Conservation (phyloP, 192 early-diverging fungal genomes). For the Coemansia sp. region DNA sequence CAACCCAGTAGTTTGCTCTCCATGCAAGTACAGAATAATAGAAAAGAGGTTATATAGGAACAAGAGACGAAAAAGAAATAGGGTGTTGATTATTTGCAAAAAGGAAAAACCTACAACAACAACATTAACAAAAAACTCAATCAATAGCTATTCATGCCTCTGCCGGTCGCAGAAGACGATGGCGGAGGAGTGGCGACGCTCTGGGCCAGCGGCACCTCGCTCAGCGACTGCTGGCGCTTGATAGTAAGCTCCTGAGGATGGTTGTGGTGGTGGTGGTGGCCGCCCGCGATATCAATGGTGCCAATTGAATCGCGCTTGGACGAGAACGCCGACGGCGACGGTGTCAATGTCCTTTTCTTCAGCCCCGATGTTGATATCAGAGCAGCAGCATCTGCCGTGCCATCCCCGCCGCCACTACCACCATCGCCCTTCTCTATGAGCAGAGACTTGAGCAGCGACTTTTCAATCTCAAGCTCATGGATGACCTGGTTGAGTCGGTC, state of each 20-base stretch:
- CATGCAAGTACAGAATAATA: too few relatives aligned
- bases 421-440: constrained; percentile 26
- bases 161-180: constrained; percentile 7
- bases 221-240: constrained; percentile 6
- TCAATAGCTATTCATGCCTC: neutral
- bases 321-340: neutral
- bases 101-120: neutral
- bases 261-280: too few relatives aligned
- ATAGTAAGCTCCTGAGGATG: neutral
- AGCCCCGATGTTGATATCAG: too few relatives aligned
- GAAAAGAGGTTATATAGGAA: too few relatives aligned
- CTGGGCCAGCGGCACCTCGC: constrained; percentile 13
- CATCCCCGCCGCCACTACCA: too few relatives aligned
- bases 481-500: constrained; percentile 30
- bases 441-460: constrained; percentile 49
- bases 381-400: too few relatives aligned
- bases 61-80: too few relatives aligned
- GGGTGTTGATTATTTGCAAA: neutral
- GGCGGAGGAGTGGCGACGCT: neutral
- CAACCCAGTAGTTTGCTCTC: too few relatives aligned
- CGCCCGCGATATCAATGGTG: too few relatives aligned
- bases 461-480: constrained; percentile 50
- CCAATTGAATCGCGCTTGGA: neutral
- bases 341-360: neutral
- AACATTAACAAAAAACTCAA: too few relatives aligned